Percentiles rank a stretch among this genome's conserved stretches.
Conservation (phyloP, 495 filamentous ascomycete species). For the Acidomyces sp. region DNA sequence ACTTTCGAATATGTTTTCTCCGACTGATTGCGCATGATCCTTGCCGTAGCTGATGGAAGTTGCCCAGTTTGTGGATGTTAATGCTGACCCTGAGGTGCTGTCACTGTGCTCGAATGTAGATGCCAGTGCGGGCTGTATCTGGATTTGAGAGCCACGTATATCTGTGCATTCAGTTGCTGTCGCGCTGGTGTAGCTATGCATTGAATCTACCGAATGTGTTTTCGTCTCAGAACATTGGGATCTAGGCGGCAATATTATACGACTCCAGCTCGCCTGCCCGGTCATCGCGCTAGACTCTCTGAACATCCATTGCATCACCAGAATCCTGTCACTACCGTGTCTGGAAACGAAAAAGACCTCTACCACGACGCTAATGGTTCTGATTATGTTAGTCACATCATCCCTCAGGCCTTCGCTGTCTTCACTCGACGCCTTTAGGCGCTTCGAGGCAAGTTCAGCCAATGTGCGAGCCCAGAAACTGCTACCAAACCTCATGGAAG, state of each 20-base stretch:
- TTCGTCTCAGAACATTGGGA: slow-evolving; percentile 3
- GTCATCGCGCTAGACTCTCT: slow-evolving; percentile 7
- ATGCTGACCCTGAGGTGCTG: slow-evolving; percentile 6
- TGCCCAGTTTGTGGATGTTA: slow-evolving; percentile 13
- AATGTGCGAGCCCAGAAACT: slow-evolving; percentile 26
- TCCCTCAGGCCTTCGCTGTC: neutral
- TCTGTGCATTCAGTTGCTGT: slow-evolving; percentile 3
- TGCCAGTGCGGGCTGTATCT: slow-evolving; percentile 5
- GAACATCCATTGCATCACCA: slow-evolving; percentile 19
- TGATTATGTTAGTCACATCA: slow-evolving; percentile 5
- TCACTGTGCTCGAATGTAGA: slow-evolving; percentile 20
- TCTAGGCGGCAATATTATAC: slow-evolving; percentile 4
- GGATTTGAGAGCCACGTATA: neutral
- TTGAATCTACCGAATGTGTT: slow-evolving; percentile 4
- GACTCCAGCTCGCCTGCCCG: slow-evolving; percentile 12
- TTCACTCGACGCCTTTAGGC: slow-evolving; percentile 8
- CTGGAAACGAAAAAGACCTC: slow-evolving; percentile 11
- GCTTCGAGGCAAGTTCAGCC: slow-evolving; percentile 13
- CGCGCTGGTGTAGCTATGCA: slow-evolving; percentile 1
- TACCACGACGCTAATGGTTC: slow-evolving; percentile 7
- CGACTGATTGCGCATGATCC: neutral
- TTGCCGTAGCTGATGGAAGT: slow-evolving; percentile 8
- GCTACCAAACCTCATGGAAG: slow-evolving; percentile 24
- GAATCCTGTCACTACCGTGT: slow-evolving; percentile 5
- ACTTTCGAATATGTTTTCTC: slow-evolving; percentile 8